Percentiles rank a stretch among this genome's conserved stretches.
Evolutionary conservation across 2,329 filamentous ascomycete genomes (phyloP).

Genomic region (Thielaviopsis euricoi): DNA sequence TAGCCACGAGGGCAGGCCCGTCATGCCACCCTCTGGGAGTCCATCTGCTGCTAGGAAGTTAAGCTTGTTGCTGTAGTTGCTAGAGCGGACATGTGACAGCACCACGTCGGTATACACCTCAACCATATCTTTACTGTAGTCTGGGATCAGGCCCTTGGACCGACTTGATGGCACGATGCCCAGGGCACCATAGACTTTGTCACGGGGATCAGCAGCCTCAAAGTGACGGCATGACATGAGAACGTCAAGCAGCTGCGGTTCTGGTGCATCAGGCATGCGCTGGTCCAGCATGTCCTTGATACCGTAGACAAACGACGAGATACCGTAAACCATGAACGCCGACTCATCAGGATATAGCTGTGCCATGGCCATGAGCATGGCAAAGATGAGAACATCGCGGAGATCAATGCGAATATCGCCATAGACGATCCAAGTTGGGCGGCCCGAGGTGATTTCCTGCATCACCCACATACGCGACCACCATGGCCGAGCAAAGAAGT

Average conservation of each 20-base stretch:
- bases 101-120: conserved; percentile 16
- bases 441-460: conserved; percentile 8
- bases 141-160: conserved; percentile 13
- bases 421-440: conserved; percentile 12
- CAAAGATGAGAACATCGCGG: conserved; percentile 10
- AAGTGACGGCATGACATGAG: conserved; percentile 12
- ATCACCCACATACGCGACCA: conserved; percentile 13
- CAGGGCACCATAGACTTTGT: conserved; percentile 17
- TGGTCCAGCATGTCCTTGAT: conserved; percentile 11
- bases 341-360: conserved; percentile 11
- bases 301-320: conserved; percentile 11
- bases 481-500: conserved; percentile 12
- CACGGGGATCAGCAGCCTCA: conserved; percentile 14
- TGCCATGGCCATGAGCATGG: conserved; percentile 12
- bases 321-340: conserved; percentile 7
- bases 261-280: conserved; percentile 1
- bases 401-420: conserved; percentile 8
- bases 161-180: conserved; percentile 15
- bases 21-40: conserved; percentile 14
- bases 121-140: conserved; percentile 15
- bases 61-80: conserved; percentile 11
- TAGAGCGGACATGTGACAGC: conserved; percentile 10
- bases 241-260: conserved; percentile 9
- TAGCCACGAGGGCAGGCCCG: conserved; percentile 13
- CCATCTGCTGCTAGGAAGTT: conserved; percentile 13